A percentile compares a stretch with the other conserved stretches of the same genome.
Conservation (phyloP, 768 basidiomycete species). For the Suillus ampliporus region DNA sequence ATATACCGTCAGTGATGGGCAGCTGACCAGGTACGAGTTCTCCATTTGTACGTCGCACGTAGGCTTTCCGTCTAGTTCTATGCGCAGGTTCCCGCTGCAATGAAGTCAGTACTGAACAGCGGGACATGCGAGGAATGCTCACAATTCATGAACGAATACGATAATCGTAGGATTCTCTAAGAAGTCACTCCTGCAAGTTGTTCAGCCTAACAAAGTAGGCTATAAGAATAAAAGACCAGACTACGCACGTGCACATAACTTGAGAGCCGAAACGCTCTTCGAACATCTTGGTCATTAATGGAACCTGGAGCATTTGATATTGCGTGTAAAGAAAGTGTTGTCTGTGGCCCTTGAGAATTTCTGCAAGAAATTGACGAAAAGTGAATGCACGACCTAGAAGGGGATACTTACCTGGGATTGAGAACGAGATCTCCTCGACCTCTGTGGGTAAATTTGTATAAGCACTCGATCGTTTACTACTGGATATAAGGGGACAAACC, state of each 20-base stretch:
- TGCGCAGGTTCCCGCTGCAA: slow-evolving; percentile 83
- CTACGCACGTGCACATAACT: slow-evolving; percentile 84
- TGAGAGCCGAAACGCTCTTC: slow-evolving; percentile 80
- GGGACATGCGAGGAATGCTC: slow-evolving; percentile 35
- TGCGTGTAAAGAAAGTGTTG: slow-evolving; percentile 79
- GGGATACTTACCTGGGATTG: slow-evolving; percentile 63
- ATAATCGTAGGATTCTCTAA: slow-evolving; percentile 80
- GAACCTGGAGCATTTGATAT: slow-evolving; percentile 82
- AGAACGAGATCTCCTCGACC: slow-evolving; percentile 63
- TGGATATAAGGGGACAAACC: slow-evolving; percentile 47
- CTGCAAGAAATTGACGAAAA: slow-evolving; percentile 41
- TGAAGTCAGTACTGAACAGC: slow-evolving; percentile 3
- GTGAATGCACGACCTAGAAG: neutral
- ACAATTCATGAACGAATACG: slow-evolving; percentile 96
- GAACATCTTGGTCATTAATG: slow-evolving; percentile 68
- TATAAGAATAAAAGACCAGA: neutral
- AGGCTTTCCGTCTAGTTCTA: slow-evolving; percentile 76
- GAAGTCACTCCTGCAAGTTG: slow-evolving; percentile 65
- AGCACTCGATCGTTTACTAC: neutral
- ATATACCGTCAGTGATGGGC: neutral
- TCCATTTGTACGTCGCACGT: slow-evolving; percentile 79
- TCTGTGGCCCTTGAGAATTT: slow-evolving; percentile 90
- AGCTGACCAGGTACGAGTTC: slow-evolving; percentile 79
- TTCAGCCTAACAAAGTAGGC: neutral
- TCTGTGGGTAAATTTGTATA: slow-evolving; percentile 44